These are phyloP conservation scores for Aegilops tauschii DNA, from an alignment of 176 grass and related monocot species.

Conservation along the genomic window DNA sequence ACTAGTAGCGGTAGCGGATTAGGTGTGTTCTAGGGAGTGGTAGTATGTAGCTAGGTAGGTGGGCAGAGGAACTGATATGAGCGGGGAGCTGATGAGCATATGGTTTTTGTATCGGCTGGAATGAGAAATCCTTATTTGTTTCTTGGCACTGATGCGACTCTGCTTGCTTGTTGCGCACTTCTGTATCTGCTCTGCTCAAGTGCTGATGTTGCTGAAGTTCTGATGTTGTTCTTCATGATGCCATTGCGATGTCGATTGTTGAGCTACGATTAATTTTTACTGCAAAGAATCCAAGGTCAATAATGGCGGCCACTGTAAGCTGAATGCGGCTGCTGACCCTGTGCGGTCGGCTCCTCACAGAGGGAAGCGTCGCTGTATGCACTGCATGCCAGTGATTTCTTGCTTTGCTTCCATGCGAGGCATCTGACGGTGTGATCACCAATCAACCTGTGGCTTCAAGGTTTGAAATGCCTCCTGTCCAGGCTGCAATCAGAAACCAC, in stretches of 20 bases:
- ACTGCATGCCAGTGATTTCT: background rate
- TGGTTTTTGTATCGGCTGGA: slow-evolving; percentile 28
- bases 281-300: background rate
- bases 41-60: slow-evolving; percentile 11
- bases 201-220: background rate
- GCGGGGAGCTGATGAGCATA: slow-evolving; percentile 21
- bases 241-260: background rate
- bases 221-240: background rate
- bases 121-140: slow-evolving; percentile 34
- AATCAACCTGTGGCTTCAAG: slow-evolving; percentile 28
- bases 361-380: slow-evolving; percentile 2
- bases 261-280: background rate
- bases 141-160: background rate
- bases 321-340: background rate
- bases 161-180: background rate
- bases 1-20: slow-evolving; percentile 15
- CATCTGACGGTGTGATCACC: slow-evolving; percentile 18
- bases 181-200: background rate
- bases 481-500: background rate
- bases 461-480: background rate
- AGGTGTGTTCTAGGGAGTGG: slow-evolving; percentile 7
- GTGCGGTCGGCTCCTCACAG: background rate
- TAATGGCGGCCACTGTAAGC: background rate
- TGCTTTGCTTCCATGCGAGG: slow-evolving; percentile 27
- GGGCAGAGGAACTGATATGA: background rate